Conservation (phyloP, 352 stramenopile genomes). For the Globisporangium middletonii region DNA sequence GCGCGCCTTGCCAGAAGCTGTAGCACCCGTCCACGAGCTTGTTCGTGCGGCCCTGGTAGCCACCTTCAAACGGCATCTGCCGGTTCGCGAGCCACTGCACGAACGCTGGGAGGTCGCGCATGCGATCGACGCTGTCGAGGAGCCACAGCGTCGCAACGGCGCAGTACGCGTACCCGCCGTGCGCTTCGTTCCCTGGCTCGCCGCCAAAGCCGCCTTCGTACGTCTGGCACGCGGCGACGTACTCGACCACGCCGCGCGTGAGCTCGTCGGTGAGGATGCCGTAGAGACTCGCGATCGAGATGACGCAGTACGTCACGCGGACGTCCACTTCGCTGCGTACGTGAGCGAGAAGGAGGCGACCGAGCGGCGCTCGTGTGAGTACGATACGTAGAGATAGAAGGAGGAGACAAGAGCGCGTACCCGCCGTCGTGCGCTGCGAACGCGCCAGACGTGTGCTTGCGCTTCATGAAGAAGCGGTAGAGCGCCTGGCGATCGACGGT, state of each 20-base stretch:
- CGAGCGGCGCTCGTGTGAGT: not conserved
- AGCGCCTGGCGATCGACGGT: constrained; percentile 72
- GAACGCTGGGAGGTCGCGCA: constrained; percentile 45
- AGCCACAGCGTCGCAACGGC: constrained; percentile 93
- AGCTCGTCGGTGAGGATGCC: constrained; percentile 91
- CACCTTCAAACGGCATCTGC: constrained; percentile 93
- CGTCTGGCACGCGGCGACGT: constrained; percentile 91
- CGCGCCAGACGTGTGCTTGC: constrained; percentile 80
- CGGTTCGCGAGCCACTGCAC: constrained; percentile 89
- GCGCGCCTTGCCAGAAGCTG: constrained; percentile 97
- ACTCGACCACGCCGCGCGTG: constrained; percentile 67
- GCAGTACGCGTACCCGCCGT: constrained; percentile 98
- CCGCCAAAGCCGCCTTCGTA: constrained; percentile 97
- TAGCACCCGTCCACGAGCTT: constrained; percentile 99
- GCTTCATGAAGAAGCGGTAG: constrained; percentile 86
- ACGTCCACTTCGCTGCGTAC: constrained; percentile 90
- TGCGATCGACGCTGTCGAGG: constrained; percentile 60
- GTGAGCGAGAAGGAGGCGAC: not conserved
- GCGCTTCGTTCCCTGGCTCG: constrained; percentile 92
- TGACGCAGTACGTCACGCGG: constrained; percentile 95
- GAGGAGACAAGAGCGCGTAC: constrained; percentile 19
- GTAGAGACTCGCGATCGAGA: constrained; percentile 91
- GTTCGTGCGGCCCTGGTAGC: constrained; percentile 94
- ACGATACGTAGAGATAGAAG: not conserved
- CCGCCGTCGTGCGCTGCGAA: constrained; percentile 98